Base-by-base conservation (phyloP, 345 rosid species). In the Trapa bicornis region DNA sequence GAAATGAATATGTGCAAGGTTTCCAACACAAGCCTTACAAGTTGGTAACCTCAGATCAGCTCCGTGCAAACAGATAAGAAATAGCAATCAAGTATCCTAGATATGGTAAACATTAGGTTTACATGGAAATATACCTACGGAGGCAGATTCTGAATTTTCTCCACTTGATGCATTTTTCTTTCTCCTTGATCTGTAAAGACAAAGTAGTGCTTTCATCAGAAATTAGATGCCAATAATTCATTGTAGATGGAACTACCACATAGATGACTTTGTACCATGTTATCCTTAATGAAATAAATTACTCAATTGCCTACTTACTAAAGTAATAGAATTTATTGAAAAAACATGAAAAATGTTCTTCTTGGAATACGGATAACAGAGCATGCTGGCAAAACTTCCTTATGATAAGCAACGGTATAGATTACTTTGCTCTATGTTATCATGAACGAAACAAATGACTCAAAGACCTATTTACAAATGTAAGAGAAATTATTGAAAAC, bases 141-240 rank as follows among this genome's bases (percentile, higher is more conserved):
- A 76, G 43, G 86, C 74, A 70, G 96, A 84, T 71, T 87, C 97
- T 50, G 82, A 73, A 78, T 80, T 86, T 69, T 91, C 97, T 76
- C 91, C 97, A 67, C 78, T 82, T 42, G 89, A 74, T 35, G 87
- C 80, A 79, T 81, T 86, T 76, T 91, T 91, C 82, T 89, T 95
- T 71, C 96, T 85, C 83, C 97, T 85, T 61, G 93, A 91, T 79
- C 97, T 91, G 83, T 62, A 82, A 78, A 61, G 50, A 29, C 65
- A 65, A 61, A 68, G 29, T 22, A 69, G 66, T 15, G 32, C 15
- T 62, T 64, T 63, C 32, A 41, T 17, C 43, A 58, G 52, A 64
- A 16, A 70, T 22, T 22, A 33, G 29, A 33, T 3, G 14, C 35
- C 33, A n/a, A 16, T 52, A 22, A n/a, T 54, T 58, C 38, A 1